These are phyloP conservation scores for Dioscorea cayenensis DNA, from an alignment of 116 monocot genomes.

Conservation along the genomic window DNA sequence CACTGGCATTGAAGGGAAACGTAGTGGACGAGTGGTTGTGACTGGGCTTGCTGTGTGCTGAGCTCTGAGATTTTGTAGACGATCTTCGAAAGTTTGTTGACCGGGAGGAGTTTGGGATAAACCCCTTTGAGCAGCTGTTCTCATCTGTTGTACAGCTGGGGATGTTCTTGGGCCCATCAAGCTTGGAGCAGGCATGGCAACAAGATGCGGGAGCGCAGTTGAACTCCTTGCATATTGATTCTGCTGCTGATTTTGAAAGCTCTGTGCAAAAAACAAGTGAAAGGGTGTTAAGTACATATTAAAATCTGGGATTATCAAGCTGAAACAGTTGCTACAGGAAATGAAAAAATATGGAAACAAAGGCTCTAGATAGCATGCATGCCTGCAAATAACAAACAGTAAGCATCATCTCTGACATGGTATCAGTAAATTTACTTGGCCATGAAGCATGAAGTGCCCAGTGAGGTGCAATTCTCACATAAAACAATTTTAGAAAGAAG, in stretches of 20 bases:
- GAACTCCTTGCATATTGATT: conserved; percentile 1
- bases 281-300: background rate
- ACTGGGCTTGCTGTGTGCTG: conserved; percentile 8
- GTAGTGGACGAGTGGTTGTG: background rate
- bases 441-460: background rate
- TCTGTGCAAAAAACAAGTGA: conserved; percentile 1
- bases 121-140: conserved; percentile 9
- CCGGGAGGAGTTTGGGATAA: conserved; percentile 5
- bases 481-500: background rate
- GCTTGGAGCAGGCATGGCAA: conserved; percentile 28
- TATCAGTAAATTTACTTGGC: too few relatives aligned
- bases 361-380: too few relatives aligned
- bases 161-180: conserved; percentile 1
- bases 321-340: too few relatives aligned
- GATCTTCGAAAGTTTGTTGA: background rate
- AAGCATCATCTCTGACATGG: too few relatives aligned
- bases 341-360: too few relatives aligned
- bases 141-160: conserved; percentile 10
- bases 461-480: background rate
- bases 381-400: too few relatives aligned
- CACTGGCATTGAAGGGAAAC: background rate
- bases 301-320: background rate
- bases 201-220: background rate
- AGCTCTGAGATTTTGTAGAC: background rate
- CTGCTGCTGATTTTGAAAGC: conserved; percentile 8